Evolutionary conservation across 768 basidiomycete species (phyloP).

Genomic region (Artomyces pyxidatus): DNA sequence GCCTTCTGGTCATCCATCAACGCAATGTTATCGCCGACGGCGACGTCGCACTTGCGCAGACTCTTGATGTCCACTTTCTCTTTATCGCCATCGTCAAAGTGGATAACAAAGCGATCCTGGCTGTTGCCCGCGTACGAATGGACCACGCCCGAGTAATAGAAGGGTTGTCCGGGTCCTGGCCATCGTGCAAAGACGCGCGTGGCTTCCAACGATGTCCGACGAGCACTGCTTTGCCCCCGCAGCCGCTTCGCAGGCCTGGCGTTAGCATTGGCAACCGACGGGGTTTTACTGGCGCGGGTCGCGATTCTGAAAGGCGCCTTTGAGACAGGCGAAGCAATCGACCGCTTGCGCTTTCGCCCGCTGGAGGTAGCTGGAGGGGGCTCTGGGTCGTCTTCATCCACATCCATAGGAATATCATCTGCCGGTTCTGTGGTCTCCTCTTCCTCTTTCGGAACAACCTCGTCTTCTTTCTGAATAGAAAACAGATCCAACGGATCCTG

Average conservation of each 20-base stretch:
- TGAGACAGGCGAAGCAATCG: conserved; percentile 18
- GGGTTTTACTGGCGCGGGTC: conserved; percentile 17
- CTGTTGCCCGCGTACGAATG: conserved; percentile 24
- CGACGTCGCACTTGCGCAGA: conserved; percentile 45
- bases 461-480: conserved; percentile 1
- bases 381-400: conserved; percentile 18
- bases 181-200: conserved; percentile 69
- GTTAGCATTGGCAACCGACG: conserved; percentile 13
- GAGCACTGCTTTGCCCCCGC: conserved; percentile 12
- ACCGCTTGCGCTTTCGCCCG: conserved; percentile 40
- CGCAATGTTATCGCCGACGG: conserved; percentile 50
- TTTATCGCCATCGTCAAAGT: too few relatives aligned
- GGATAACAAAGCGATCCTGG: conserved; percentile 34
- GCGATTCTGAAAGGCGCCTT: conserved; percentile 19
- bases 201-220: conserved; percentile 18
- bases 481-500: conserved; percentile 3
- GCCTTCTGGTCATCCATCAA: conserved; percentile 29
- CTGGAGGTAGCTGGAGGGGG: conserved; percentile 15
- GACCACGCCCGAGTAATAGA: conserved; percentile 56
- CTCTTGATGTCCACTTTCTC: conserved; percentile 39
- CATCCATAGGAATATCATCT: conserved; percentile 34
- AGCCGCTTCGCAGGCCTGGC: conserved; percentile 13
- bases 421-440: conserved; percentile 34
- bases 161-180: conserved; percentile 52
- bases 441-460: conserved; percentile 25